Evolutionary conservation across 331 rosid species (phyloP), one percentile per base, ranked within the genome.

Genomic region (Cydonia oblonga): DNA sequence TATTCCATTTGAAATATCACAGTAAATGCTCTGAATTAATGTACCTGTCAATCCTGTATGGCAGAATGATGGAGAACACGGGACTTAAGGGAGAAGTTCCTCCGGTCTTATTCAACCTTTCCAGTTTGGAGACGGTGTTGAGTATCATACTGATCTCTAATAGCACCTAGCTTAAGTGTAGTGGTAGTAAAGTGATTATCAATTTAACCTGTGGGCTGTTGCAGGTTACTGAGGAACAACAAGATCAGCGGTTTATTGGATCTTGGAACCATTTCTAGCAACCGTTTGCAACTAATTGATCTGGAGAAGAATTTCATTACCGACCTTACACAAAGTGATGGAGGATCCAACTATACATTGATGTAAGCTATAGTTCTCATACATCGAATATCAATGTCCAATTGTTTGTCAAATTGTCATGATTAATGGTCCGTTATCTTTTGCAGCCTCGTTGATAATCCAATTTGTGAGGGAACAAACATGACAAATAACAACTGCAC

Each of bases 51-150:
- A 12, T 14, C 58, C 8, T 70, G 68, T n/a, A 35, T 60, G 68
- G 59, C 81, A 91, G 97, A 87, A 71, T 42, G 81, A 89, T 91
- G 97, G 92, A 85, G 71, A 19, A 58, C 33, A 85, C 83, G 16
- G 7, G 20, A 5, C 80, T 89, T 79, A 64, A 60, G 67, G 97
- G 97, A 64, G 5, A 24, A 9, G 62, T 89, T 74, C 97, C 96
- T 33, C 78, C 42, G 56, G 69, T 85, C 58, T 72, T 91, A 56
- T 89, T 91, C 81, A 72, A 56, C 76, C 79, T 84, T 73, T 30
- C 11, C 28, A 70, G 70, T 71, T 71, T 91, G 73, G 88, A 89
- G 75, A 84, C 85, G 18, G 84, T 87, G 97, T 91, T n/a, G 69
- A 87, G 96, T 84, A 51, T 70, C 71, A 56, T 23, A 33, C 54